Evolutionary conservation across 2,329 filamentous ascomycete species (phyloP).

Genomic region (Coccinonectria pachysandricola): DNA sequence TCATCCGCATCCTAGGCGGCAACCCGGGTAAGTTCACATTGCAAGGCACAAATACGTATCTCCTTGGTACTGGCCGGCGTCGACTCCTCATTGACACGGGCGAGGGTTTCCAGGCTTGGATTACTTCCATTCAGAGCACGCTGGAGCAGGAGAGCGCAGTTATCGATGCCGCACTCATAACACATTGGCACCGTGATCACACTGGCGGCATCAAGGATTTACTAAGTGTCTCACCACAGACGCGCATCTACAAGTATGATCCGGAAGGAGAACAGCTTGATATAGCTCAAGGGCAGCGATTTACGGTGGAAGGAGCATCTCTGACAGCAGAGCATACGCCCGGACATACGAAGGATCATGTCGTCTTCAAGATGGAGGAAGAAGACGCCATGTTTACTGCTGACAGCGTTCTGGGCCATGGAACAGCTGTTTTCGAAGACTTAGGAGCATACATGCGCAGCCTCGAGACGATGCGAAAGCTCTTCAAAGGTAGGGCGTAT

Average conservation of each 20-base stretch:
- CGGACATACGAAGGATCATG: constrained; percentile 74
- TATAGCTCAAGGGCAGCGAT: constrained; percentile 41
- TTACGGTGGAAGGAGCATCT: constrained; percentile 51
- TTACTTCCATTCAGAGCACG: constrained; percentile 50
- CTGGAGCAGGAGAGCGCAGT: constrained; percentile 58
- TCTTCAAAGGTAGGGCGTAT: constrained; percentile 63
- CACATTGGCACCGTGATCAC: constrained; percentile 91
- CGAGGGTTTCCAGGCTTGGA: constrained; percentile 70
- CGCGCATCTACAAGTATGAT: constrained; percentile 55
- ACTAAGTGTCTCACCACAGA: constrained; percentile 49
- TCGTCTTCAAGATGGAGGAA: constrained; percentile 67
- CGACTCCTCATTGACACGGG: constrained; percentile 86
- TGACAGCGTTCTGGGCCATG: constrained; percentile 81
- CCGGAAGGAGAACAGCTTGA: constrained; percentile 39
- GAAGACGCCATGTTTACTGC: constrained; percentile 79
- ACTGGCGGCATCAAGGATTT: constrained; percentile 65
- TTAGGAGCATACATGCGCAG: constrained; percentile 58
- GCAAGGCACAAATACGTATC: constrained; percentile 87
- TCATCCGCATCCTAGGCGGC: constrained; percentile 77
- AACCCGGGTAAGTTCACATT: constrained; percentile 78
- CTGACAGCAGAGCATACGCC: constrained; percentile 51
- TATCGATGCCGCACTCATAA: constrained; percentile 63
- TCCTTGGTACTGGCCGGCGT: constrained; percentile 63
- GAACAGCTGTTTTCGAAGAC: constrained; percentile 77
- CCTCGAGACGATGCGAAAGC: constrained; percentile 55